Conservation (phyloP, 2,329 filamentous ascomycete species). For the Dryadomyces quercivorus region DNA sequence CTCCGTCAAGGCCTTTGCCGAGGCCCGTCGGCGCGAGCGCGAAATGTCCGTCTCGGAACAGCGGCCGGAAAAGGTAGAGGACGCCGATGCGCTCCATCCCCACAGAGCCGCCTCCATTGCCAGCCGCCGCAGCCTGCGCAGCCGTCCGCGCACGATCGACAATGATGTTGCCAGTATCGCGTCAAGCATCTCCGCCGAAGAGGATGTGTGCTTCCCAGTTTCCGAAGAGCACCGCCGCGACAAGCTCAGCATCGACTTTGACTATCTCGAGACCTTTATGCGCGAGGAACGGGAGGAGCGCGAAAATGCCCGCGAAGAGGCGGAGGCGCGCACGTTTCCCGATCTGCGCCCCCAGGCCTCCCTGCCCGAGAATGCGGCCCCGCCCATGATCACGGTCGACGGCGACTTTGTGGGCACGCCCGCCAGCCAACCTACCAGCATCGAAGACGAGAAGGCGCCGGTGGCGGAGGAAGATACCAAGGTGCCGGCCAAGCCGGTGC, state of each 20-base stretch:
- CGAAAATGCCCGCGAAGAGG: constrained; percentile 36
- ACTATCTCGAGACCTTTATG: constrained; percentile 88
- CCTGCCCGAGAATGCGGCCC: constrained; percentile 14
- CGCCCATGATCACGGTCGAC: constrained; percentile 35
- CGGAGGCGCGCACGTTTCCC: constrained; percentile 41
- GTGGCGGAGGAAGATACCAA: constrained; percentile 16
- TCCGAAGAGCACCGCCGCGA: constrained; percentile 54
- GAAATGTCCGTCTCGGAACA: constrained; percentile 46
- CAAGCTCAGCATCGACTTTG: constrained; percentile 78
- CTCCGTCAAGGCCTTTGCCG: constrained; percentile 94
- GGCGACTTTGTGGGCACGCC: constrained; percentile 46
- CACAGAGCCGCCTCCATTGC: constrained; percentile 60
- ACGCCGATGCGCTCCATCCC: constrained; percentile 41
- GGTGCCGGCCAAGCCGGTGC: constrained; percentile 14
- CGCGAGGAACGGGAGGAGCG: constrained; percentile 41
- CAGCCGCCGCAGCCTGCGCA: constrained; percentile 41
- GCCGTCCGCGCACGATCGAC: constrained; percentile 44
- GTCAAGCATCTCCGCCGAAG: constrained; percentile 62
- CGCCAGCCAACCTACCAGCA: constrained; percentile 25
- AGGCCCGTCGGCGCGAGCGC: constrained; percentile 74
- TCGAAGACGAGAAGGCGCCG: constrained; percentile 33
- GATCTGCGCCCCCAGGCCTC: constrained; percentile 40
- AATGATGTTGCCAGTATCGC: constrained; percentile 50
- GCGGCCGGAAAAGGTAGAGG: constrained; percentile 19
- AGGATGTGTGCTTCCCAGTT: constrained; percentile 83